These are phyloP conservation scores for Globisporangium megalacanthum DNA, from an alignment of 352 stramenopile species.

Conservation along the genomic window DNA sequence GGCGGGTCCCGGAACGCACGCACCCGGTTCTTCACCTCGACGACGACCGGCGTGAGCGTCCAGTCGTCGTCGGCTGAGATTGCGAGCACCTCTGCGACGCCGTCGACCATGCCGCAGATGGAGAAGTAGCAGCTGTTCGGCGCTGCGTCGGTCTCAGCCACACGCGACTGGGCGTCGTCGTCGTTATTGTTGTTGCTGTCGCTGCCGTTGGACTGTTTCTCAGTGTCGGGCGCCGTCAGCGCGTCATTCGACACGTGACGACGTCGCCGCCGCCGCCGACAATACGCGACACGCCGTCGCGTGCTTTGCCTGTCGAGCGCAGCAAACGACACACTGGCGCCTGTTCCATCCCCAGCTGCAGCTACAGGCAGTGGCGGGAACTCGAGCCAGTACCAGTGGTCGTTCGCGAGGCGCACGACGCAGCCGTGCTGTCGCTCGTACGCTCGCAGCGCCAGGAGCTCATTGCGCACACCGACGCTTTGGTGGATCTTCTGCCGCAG, in stretches of 20 bases:
- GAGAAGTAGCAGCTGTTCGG: slow-evolving; percentile 38
- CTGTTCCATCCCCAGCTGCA: neutral
- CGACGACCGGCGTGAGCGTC: slow-evolving; percentile 48
- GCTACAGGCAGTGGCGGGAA: slow-evolving; percentile 25
- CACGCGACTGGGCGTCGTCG: neutral
- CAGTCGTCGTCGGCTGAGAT: slow-evolving; percentile 58
- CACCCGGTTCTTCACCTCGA: slow-evolving; percentile 80
- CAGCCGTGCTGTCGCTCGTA: slow-evolving; percentile 62
- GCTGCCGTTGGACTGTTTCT: neutral
- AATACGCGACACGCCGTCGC: no score
- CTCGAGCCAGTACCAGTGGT: slow-evolving; percentile 60
- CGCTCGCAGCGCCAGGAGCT: slow-evolving; percentile 50
- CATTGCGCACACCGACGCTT: slow-evolving; percentile 65
- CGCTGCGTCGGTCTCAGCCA: neutral
- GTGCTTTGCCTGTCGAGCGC: slow-evolving; percentile 15
- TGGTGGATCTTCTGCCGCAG: slow-evolving; percentile 56
- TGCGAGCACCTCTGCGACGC: slow-evolving; percentile 46
- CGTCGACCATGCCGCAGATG: slow-evolving; percentile 82
- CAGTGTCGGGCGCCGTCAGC: neutral
- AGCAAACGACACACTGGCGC: slow-evolving; percentile 16
- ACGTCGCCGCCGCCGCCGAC: slow-evolving; percentile 15
- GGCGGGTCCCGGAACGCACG: slow-evolving; percentile 47
- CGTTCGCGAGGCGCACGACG: slow-evolving; percentile 54
- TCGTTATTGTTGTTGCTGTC: slow-evolving; percentile 1
- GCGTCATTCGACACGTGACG: slow-evolving; percentile 2